Percentiles rank a stretch among this genome's conserved stretches.
Conservation (phyloP, 768 basidiomycete genomes). For the Sarcodon sp. region DNA sequence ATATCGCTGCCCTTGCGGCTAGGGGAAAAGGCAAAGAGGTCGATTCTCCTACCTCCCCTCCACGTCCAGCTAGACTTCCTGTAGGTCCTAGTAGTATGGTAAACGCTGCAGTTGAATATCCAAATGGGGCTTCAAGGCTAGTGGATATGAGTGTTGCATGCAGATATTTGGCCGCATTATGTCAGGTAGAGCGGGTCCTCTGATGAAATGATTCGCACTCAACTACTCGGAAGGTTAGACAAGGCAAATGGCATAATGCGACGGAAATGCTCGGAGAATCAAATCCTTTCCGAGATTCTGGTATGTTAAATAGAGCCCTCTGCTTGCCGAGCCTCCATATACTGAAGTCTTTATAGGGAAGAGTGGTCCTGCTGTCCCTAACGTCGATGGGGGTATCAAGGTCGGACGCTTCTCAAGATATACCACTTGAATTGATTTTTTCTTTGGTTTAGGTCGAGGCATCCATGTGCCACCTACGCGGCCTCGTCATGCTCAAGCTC, state of each 20-base stretch:
- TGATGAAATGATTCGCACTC: background rate
- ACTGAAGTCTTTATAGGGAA: slow-evolving; percentile 22
- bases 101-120: slow-evolving; percentile 50
- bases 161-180: slow-evolving; percentile 93
- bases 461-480: slow-evolving; percentile 92
- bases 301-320: slow-evolving; percentile 20
- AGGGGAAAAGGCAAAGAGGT: slow-evolving; percentile 54
- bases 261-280: slow-evolving; percentile 88
- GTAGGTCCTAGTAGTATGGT: slow-evolving; percentile 63
- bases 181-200: slow-evolving; percentile 40
- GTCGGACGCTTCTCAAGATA: slow-evolving; percentile 23
- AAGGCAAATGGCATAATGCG: slow-evolving; percentile 88
- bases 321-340: background rate
- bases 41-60: slow-evolving; percentile 1
- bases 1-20: slow-evolving; percentile 18
- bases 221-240: slow-evolving; percentile 20
- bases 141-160: slow-evolving; percentile 95
- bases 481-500: slow-evolving; percentile 86
- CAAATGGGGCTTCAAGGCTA: slow-evolving; percentile 58
- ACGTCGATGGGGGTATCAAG: slow-evolving; percentile 90
- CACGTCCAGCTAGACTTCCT: slow-evolving; percentile 34
- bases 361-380: slow-evolving; percentile 63
- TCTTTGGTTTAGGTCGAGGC: slow-evolving; percentile 65
- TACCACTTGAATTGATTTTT: background rate
- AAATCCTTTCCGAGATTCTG: slow-evolving; percentile 73